Evolutionary conservation across 2,329 filamentous ascomycete genomes (phyloP).

Genomic region (Aspergillus texensis): DNA sequence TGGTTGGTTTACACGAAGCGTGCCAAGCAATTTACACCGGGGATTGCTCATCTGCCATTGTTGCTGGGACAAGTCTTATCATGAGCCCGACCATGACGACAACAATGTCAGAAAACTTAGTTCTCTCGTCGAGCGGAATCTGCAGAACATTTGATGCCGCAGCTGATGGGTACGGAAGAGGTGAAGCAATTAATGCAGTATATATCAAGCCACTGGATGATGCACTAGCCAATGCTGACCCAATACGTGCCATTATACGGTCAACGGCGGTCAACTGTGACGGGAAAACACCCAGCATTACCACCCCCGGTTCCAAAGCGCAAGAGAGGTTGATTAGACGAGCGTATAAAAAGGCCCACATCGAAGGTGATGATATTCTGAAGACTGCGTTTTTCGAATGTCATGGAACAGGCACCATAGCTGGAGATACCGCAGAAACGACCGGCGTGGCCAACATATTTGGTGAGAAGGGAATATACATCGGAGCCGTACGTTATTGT

Average conservation of each 20-base stretch:
- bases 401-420: constrained; percentile 23
- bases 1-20: constrained; percentile 32
- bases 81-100: constrained; percentile 30
- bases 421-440: constrained; percentile 22
- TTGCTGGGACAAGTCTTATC: constrained; percentile 38
- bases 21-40: constrained; percentile 27
- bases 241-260: constrained; percentile 40
- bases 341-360: constrained; percentile 11
- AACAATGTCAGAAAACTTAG: constrained; percentile 33
- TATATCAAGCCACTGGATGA: constrained; percentile 30
- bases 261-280: constrained; percentile 32
- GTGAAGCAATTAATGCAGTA: constrained; percentile 34
- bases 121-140: constrained; percentile 35
- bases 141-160: constrained; percentile 30
- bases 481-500: constrained; percentile 18
- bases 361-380: constrained; percentile 8
- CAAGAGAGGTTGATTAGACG: constrained; percentile 15
- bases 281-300: constrained; percentile 28
- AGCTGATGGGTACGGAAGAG: constrained; percentile 36
- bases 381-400: constrained; percentile 23
- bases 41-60: constrained; percentile 29
- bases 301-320: constrained; percentile 17
- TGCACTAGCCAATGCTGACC: constrained; percentile 31
- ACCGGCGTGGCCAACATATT: constrained; percentile 21
- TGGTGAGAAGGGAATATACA: constrained; percentile 17